These are phyloP conservation scores for Annulohypoxylon stygium DNA, from an alignment of 495 filamentous ascomycete species.

Conservation along the genomic window DNA sequence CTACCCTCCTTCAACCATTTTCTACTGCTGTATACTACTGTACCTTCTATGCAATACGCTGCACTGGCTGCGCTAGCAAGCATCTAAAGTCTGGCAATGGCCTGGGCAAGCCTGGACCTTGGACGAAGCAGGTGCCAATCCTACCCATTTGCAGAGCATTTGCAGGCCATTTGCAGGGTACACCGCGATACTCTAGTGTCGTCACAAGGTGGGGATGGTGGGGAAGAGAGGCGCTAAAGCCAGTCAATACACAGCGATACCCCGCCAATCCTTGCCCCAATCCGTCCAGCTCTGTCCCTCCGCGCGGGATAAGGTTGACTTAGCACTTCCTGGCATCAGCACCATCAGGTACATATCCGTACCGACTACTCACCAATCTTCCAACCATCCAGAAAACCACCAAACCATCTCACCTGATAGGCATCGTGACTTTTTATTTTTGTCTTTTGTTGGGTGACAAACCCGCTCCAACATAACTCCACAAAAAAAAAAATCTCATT, in stretches of 20 bases:
- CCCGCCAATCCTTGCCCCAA: conserved; percentile 45
- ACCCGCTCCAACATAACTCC: conserved; percentile 38
- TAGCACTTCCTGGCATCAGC: conserved; percentile 13
- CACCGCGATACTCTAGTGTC: conserved; percentile 43
- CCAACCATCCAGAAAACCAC: conserved; percentile 23
- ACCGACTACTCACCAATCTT: conserved; percentile 1
- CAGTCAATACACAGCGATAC: conserved; percentile 36
- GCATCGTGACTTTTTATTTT: conserved; percentile 37
- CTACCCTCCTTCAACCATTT: conserved; percentile 27
- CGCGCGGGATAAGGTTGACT: conserved; percentile 20
- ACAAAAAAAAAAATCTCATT: conserved; percentile 21
- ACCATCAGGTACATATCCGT: conserved; percentile 10
- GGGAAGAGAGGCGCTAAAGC: conserved; percentile 23
- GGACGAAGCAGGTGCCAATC: conserved; percentile 40
- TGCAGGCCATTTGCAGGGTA: conserved; percentile 37
- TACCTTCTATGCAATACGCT: not conserved
- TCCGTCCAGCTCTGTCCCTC: conserved; percentile 29
- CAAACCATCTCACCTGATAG: conserved; percentile 21
- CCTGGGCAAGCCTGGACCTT: conserved; percentile 34
- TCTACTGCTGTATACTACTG: not conserved
- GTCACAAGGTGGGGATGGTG: conserved; percentile 46
- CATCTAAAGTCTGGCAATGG: conserved; percentile 23
- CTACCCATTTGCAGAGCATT: conserved; percentile 43
- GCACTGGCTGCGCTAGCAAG: not conserved
- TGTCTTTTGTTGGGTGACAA: conserved; percentile 36